A percentile compares a stretch with the other conserved stretches of the same genome.
Evolutionary conservation across 495 filamentous ascomycete species (phyloP).

Genomic region (Bathelium albidoporum): DNA sequence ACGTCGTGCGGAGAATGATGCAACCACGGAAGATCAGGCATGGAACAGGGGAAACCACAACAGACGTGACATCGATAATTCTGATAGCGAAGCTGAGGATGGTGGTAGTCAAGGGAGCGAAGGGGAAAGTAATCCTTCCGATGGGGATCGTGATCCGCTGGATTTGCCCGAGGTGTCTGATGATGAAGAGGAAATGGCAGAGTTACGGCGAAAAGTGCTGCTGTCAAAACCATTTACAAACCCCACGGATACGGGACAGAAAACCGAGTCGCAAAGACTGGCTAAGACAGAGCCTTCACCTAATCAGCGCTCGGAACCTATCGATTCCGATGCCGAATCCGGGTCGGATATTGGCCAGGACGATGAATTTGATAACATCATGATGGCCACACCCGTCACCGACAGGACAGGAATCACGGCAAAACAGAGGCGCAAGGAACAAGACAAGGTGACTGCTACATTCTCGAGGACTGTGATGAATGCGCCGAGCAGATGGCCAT

Average conservation of each 20-base stretch:
- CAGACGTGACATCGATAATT: slow-evolving; percentile 43
- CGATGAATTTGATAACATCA: slow-evolving; percentile 73
- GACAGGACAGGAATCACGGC: slow-evolving; percentile 67
- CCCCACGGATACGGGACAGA: slow-evolving; percentile 38
- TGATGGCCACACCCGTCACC: slow-evolving; percentile 75
- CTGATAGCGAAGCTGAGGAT: slow-evolving; percentile 36
- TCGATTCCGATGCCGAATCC: slow-evolving; percentile 64
- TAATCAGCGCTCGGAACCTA: slow-evolving; percentile 8
- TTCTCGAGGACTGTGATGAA: slow-evolving; percentile 53
- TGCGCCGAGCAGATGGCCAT: slow-evolving; percentile 54
- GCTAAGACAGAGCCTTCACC: slow-evolving; percentile 20
- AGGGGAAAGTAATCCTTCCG: slow-evolving; percentile 26
- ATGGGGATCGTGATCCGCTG: slow-evolving; percentile 51
- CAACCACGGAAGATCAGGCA: slow-evolving; percentile 50
- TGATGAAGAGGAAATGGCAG: slow-evolving; percentile 83
- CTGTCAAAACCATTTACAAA: slow-evolving; percentile 78
- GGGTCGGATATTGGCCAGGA: slow-evolving; percentile 25
- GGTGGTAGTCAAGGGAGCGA: slow-evolving; percentile 33
- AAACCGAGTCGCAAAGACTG: slow-evolving; percentile 49
- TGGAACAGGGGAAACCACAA: slow-evolving; percentile 87
- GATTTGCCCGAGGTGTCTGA: slow-evolving; percentile 70
- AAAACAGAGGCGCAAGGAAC: slow-evolving; percentile 38
- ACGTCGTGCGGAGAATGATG: slow-evolving; percentile 55
- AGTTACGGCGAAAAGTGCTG: slow-evolving; percentile 72
- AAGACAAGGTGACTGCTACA: slow-evolving; percentile 42